phyloP scores from a whole-genome alignment of 2,329 filamentous ascomycete species.

The Akanthomyces dipterigenus region DNA sequence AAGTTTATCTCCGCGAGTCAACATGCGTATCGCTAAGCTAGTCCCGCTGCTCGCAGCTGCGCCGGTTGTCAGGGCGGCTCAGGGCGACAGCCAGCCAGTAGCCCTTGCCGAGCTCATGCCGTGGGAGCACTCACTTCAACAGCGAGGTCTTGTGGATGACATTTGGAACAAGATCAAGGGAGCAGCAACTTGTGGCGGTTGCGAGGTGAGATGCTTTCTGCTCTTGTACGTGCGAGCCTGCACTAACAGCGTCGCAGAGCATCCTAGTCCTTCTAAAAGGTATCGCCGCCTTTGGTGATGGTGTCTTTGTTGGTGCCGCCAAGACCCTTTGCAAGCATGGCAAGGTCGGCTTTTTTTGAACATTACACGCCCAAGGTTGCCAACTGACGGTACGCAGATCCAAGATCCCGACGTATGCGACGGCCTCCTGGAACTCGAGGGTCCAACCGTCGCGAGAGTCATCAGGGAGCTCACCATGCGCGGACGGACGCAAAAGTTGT shows the following conservation, averaged over 20 bases:
- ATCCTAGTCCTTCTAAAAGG: constrained; percentile 33
- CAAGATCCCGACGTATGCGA: constrained; percentile 50
- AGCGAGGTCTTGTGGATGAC: constrained; percentile 14
- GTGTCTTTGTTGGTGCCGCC: constrained; percentile 28
- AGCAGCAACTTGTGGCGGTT: constrained; percentile 19
- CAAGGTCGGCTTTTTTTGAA: constrained; percentile 18
- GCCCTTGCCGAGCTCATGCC: background rate
- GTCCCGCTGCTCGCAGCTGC: background rate
- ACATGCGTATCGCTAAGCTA: background rate
- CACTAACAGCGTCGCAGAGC: constrained; percentile 10
- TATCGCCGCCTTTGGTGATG: constrained; percentile 35
- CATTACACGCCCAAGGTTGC: background rate
- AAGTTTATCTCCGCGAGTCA: background rate
- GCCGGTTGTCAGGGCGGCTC: background rate
- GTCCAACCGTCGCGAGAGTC: constrained; percentile 44
- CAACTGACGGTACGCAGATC: constrained; percentile 23
- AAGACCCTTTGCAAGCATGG: constrained; percentile 28
- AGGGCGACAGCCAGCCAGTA: background rate
- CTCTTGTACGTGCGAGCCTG: background rate
- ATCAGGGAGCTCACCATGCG: constrained; percentile 40
- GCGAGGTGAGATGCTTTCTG: constrained; percentile 17
- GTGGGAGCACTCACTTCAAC: background rate
- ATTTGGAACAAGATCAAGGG: constrained; percentile 21
- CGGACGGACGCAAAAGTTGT: constrained; percentile 42
- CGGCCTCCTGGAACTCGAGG: constrained; percentile 44